Evolutionary conservation across 1,139 yeast species (phyloP), one percentile per base, ranked within the genome.

Genomic region (Diutina neorugosa): DNA sequence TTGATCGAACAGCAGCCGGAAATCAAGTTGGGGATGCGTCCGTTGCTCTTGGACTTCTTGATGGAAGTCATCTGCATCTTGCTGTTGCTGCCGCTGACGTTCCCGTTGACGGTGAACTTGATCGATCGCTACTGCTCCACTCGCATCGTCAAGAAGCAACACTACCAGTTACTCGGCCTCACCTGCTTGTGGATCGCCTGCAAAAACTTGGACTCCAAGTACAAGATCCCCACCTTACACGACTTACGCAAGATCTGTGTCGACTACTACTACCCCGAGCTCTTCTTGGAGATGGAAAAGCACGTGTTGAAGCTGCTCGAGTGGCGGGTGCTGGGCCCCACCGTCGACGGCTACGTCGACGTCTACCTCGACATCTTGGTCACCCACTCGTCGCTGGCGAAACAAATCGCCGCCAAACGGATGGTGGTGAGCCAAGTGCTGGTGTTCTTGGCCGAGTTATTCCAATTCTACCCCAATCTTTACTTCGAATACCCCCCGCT

Each of bases 111-210:
- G 14, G 81, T 78, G 44, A 76, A 76, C 57, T 63, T 79, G 54
- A 71, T 79, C 58, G 84, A 80, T 63, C 65, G 79, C 53, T 80
- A 78, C 63, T 74, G 81, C 54, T 68, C 76, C 21, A 71, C 76
- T 6, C 64, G 77, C 55, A 71, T 75, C 51, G 81, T 80, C 54
- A 74, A 75, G 62, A 75, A 76, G 56, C 74, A 73, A 57, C 84
- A 81, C 62, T 84, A 80, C 63, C 88, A 84, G 62, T 69, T 85
- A 57, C 69, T 84, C 56, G 91, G 90, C 2, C 72, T 85, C 56
- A 81, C 89, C 27, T 77, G 87, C 57, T 69, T 86, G 52, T 86
- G 93, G 94, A 77, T 84, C 53, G 77, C 86, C 48, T 80, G 89
- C 57, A 86, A 86, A 67, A 83, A 79, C 64, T 73, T 80, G 65